Evolutionary conservation across 2,329 filamentous ascomycete species (phyloP).

Genomic region (Hypoxylon sp.): DNA sequence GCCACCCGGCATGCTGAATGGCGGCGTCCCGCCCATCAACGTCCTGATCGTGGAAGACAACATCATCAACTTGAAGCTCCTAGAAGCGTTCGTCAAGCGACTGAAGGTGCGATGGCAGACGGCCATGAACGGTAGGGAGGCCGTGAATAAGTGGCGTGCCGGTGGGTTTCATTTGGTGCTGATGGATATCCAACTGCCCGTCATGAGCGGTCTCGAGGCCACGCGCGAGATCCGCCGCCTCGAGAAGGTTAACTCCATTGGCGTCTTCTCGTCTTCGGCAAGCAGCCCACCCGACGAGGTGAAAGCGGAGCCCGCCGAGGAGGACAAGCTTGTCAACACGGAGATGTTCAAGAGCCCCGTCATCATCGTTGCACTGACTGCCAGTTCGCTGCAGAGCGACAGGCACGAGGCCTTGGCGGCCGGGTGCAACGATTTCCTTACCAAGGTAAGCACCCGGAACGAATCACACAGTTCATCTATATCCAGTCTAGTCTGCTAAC

Average conservation of each 20-base stretch:
- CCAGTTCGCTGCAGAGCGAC: constrained; percentile 93
- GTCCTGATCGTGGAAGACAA: constrained; percentile 99
- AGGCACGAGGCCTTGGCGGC: constrained; percentile 93
- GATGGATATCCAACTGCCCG: constrained; percentile 98
- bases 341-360: constrained; percentile 93
- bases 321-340: constrained; percentile 76
- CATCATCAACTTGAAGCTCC: constrained; percentile 92
- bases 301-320: constrained; percentile 64
- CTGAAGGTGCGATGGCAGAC: constrained; percentile 97
- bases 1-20: constrained; percentile 77
- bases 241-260: constrained; percentile 91
- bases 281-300: constrained; percentile 64
- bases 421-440: constrained; percentile 97
- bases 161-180: constrained; percentile 96
- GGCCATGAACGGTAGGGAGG: constrained; percentile 94
- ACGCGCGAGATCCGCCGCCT: constrained; percentile 93
- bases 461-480: not conserved
- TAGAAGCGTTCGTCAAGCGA: constrained; percentile 95
- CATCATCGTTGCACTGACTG: constrained; percentile 96
- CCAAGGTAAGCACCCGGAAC: constrained; percentile 75
- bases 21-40: constrained; percentile 92
- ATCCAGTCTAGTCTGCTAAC: constrained; percentile 41
- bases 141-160: constrained; percentile 90
- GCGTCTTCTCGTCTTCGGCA: constrained; percentile 82
- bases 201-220: constrained; percentile 95